phyloP scores from a whole-genome alignment of 495 filamentous ascomycete species.

The Aspergillus affinis region DNA sequence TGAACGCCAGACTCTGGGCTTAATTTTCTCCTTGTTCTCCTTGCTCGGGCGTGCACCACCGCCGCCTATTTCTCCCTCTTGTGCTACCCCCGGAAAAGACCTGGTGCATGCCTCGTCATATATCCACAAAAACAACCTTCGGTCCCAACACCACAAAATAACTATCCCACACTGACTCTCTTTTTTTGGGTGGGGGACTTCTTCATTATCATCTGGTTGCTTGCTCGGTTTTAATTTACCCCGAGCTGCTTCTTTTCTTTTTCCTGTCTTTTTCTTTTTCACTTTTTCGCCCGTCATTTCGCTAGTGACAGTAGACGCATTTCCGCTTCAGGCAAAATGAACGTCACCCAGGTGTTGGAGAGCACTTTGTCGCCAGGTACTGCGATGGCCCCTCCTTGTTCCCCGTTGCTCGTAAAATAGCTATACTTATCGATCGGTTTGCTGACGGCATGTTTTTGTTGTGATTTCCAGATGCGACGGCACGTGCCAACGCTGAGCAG shows the following conservation, averaged over 20 bases:
- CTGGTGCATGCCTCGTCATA: conserved; percentile 44
- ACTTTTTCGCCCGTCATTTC: conserved; percentile 18
- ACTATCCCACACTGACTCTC: conserved; percentile 22
- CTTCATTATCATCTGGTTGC: conserved; percentile 1
- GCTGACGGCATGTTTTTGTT: conserved; percentile 29
- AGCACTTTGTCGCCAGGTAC: conserved; percentile 87
- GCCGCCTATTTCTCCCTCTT: conserved; percentile 29
- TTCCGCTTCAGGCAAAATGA: conserved; percentile 54
- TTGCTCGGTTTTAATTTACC: conserved; percentile 13
- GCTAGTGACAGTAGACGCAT: conserved; percentile 30
- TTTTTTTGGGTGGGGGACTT: conserved; percentile 18
- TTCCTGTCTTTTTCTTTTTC: conserved; percentile 30
- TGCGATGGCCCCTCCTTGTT: conserved; percentile 21
- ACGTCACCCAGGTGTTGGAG: conserved; percentile 82
- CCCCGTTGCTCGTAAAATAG: neutral
- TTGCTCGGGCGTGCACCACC: conserved; percentile 25
- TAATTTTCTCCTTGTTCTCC: conserved; percentile 9
- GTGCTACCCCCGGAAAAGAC: conserved; percentile 28
- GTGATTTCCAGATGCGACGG: conserved; percentile 68
- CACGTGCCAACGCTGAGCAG: conserved; percentile 87
- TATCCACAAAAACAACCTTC: conserved; percentile 42
- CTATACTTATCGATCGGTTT: neutral
- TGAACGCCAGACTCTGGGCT: conserved; percentile 3
- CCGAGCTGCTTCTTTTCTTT: conserved; percentile 13
- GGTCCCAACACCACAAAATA: conserved; percentile 27